Conservation (phyloP, 257 asterid species). For the Plantago major region DNA sequence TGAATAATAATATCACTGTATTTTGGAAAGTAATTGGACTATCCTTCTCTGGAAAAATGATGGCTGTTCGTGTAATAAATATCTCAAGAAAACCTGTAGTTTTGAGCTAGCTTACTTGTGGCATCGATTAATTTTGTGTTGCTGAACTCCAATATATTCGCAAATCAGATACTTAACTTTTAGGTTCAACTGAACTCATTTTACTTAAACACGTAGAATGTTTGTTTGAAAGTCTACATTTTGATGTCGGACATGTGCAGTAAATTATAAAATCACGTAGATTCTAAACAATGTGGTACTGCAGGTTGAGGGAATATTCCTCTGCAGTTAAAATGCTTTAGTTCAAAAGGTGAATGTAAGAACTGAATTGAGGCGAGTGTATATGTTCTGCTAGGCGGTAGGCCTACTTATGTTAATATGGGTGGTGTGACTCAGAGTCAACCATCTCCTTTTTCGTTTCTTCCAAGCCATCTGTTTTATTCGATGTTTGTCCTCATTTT, state of each 20-base stretch:
- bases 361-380: too few species aligned
- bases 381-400: too few species aligned
- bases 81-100: background rate
- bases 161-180: background rate
- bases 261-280: background rate
- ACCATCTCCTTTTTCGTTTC: too few species aligned
- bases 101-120: slow-evolving; percentile 16
- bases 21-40: background rate
- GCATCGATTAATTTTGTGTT: too few species aligned
- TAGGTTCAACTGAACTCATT: background rate
- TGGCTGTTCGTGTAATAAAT: slow-evolving; percentile 13
- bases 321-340: too few species aligned
- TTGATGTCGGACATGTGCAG: background rate
- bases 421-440: too few species aligned
- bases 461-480: too few species aligned
- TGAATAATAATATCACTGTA: slow-evolving; percentile 1
- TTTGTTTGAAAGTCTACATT: background rate
- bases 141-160: background rate
- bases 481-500: too few species aligned
- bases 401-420: too few species aligned
- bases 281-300: too few species aligned
- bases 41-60: slow-evolving; percentile 10
- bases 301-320: too few species aligned
- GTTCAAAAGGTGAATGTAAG: too few species aligned
- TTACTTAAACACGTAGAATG: background rate